Evolutionary conservation across 306 rosid species (phyloP).

Genomic region (Medicago truncatula): MtrunA17r5.0-ANR NC_053047.1:28591501-28592000

Average conservation of each 20-base stretch:
- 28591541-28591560: constrained; percentile 11
- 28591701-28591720: constrained; percentile 77
- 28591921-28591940: constrained; percentile 73
- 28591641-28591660: constrained; percentile 89
- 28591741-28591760: constrained; percentile 71
- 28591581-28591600: constrained; percentile 49
- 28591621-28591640: constrained; percentile 94
- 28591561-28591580: constrained; percentile 33
- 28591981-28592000: constrained; percentile 97
- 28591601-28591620: constrained; percentile 94
- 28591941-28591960: constrained; percentile 91
- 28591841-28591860: constrained; percentile 67
- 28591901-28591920: constrained; percentile 70
- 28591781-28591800: constrained; percentile 78
- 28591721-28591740: constrained; percentile 71
- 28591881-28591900: constrained; percentile 81
- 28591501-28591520: background rate
- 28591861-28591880: constrained; percentile 73
- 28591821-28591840: constrained; percentile 84
- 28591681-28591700: constrained; percentile 67
- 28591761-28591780: constrained; percentile 67
- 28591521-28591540: constrained; percentile 8
- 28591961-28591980: constrained; percentile 93
- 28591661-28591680: constrained; percentile 91
- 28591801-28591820: too few species aligned